Evolutionary conservation across 768 basidiomycete species (phyloP).

Genomic region (Pleurotus cornucopiae): DNA sequence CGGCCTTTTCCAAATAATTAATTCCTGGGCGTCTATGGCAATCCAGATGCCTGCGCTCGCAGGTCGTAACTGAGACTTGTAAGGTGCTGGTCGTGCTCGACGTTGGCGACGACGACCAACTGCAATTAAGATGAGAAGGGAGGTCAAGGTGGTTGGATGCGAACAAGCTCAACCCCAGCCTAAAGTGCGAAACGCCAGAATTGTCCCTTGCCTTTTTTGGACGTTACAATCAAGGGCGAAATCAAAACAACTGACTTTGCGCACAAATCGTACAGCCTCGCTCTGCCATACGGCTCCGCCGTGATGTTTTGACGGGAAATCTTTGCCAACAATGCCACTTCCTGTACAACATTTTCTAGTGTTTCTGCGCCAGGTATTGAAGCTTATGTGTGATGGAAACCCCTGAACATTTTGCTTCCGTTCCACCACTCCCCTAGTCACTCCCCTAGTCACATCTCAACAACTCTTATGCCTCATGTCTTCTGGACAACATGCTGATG

Average conservation of each 20-base stretch:
- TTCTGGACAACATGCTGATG: too few species aligned
- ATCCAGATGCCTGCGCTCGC: neutral
- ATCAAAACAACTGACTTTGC: neutral
- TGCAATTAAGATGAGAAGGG: neutral
- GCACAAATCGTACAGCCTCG: neutral
- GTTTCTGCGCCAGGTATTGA: too few species aligned
- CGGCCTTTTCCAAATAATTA: constrained; percentile 44
- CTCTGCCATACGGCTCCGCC: neutral
- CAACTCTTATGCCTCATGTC: too few species aligned
- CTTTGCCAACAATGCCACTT: too few species aligned
- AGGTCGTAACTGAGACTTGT: neutral
- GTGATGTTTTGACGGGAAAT: too few species aligned
- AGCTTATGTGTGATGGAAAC: too few species aligned
- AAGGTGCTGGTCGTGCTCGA: too few species aligned
- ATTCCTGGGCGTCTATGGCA: constrained; percentile 13
- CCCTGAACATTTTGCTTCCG: too few species aligned
- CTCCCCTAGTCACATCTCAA: too few species aligned
- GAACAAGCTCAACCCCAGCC: neutral
- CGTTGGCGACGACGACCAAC: neutral
- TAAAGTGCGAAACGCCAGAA: neutral
- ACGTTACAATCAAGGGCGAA: neutral
- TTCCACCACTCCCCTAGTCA: too few species aligned
- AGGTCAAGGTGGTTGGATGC: neutral
- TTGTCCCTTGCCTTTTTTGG: neutral
- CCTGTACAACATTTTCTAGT: too few species aligned